Evolutionary conservation across 192 early-diverging fungal species (phyloP).

Genomic region (Coemansia sp.): DNA sequence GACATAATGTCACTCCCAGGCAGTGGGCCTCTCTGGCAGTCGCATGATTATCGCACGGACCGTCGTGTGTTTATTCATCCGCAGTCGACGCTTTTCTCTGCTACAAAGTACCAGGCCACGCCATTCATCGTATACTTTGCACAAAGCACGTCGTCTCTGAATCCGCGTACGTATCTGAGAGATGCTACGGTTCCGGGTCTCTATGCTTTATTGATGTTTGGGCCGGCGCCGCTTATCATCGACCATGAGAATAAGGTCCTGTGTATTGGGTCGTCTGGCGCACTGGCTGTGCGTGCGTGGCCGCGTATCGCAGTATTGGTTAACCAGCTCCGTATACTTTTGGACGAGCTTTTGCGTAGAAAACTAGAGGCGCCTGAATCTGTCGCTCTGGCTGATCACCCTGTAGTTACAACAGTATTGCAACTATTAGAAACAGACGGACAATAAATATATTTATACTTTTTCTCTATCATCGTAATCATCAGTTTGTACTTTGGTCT

Average conservation of each 20-base stretch:
- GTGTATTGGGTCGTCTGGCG: constrained; percentile 60
- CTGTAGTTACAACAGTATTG: constrained; percentile 33
- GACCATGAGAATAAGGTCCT: constrained; percentile 73
- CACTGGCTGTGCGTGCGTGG: constrained; percentile 73
- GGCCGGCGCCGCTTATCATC: constrained; percentile 70
- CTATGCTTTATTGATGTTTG: constrained; percentile 82
- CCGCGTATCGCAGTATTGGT: constrained; percentile 74
- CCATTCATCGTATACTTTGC: constrained; percentile 75
- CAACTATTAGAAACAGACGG: constrained; percentile 45
- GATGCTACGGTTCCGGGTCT: constrained; percentile 66
- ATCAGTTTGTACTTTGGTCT: background rate
- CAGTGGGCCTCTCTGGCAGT: constrained; percentile 13
- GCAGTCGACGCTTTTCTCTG: constrained; percentile 71
- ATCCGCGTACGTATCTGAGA: constrained; percentile 53
- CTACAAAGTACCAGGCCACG: constrained; percentile 59
- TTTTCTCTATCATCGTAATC: constrained; percentile 1
- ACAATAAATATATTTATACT: background rate
- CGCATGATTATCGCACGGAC: constrained; percentile 46
- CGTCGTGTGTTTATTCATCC: constrained; percentile 86
- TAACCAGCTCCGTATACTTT: constrained; percentile 70
- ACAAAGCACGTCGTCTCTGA: constrained; percentile 40
- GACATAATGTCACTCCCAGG: constrained; percentile 16
- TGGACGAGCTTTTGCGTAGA: constrained; percentile 70
- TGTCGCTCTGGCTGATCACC: constrained; percentile 49
- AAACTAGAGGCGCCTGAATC: constrained; percentile 73